Conservation (phyloP, 176 grass and related monocot genomes). For the Cocos nucifera region DNA sequence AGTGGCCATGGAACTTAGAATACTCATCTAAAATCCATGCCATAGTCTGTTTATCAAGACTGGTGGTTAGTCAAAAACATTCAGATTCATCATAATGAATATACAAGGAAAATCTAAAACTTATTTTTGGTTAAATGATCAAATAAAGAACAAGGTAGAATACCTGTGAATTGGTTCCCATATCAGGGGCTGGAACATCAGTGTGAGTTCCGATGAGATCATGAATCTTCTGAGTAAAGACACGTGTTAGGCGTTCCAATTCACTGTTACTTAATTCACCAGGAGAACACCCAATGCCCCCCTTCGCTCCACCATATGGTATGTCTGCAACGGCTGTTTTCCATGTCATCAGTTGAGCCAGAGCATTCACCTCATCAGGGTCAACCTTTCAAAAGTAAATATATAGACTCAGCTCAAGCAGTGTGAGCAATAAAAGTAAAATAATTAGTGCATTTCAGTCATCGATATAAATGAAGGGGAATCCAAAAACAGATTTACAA, state of each 20-base stretch:
- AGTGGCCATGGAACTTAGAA: slow-evolving; percentile 95
- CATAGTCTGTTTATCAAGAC: slow-evolving; percentile 56
- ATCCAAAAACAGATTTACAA: too few species aligned
- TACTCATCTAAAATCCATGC: slow-evolving; percentile 98
- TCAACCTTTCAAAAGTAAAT: slow-evolving; percentile 44
- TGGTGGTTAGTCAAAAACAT: too few species aligned
- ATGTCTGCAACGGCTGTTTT: slow-evolving; percentile 86
- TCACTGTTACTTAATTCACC: slow-evolving; percentile 72
- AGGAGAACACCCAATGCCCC: slow-evolving; percentile 83
- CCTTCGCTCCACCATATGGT: slow-evolving; percentile 95
- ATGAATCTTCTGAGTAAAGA: slow-evolving; percentile 99
- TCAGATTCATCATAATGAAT: too few species aligned
- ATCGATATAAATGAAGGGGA: too few species aligned
- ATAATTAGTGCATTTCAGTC: too few species aligned
- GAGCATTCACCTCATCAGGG: slow-evolving; percentile 86
- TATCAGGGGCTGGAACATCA: slow-evolving; percentile 89
- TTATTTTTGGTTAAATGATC: neutral
- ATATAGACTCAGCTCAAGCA: too few species aligned
- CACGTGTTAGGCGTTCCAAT: slow-evolving; percentile 81
- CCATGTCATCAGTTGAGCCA: slow-evolving; percentile 99
- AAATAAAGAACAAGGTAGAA: neutral
- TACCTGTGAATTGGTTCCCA: slow-evolving; percentile 94
- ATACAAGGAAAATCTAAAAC: too few species aligned
- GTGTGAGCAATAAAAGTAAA: too few species aligned
- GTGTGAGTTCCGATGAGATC: slow-evolving; percentile 85